Evolutionary conservation across 2,329 filamentous ascomycete genomes (phyloP), one percentile per base, ranked within the genome.

Genomic region (Epichloe gansuensis): DNA sequence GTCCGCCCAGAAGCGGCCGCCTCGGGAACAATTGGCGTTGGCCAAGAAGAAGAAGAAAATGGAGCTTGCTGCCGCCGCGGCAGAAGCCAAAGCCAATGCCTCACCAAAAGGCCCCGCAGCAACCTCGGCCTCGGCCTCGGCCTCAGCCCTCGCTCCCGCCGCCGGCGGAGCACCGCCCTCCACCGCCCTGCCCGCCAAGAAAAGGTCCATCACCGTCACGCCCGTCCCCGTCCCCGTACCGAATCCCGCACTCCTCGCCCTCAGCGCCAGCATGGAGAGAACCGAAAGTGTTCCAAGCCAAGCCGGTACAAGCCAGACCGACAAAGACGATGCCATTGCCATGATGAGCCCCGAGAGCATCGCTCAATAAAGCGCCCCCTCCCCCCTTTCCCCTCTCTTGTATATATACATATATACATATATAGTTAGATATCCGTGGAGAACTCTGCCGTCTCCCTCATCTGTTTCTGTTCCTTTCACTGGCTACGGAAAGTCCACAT

Each of bases 321-420:
- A 83, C 59, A 84, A 85, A 63, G 82, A 82, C 52, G 80, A 81
- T 50, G 77, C 74, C 17, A 80, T 81, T 35, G 84, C 84, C 21
- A 89, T 91, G 81, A 89, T 91, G 75, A 93, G 87, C 63, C 88
- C 88, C 4, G 83, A 91, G 69, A 89, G 87, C 66, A 81, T 88
- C 58, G 76, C 77, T 52, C 66, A 71, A 62, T 70, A 31, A 49
- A n/a, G 21, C n/a, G 21, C 31, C 12, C 31, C 34, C 17, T 8
- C n/a, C 1, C 15, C 4, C 2, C 9, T 25, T n/a, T 38, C 5
- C 21, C 27, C 17, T 6, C 35, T 12, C 12, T 21, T 25, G 21
- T 15, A 41, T 41, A 9, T 21, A 9, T 15, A 12, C 7, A 42
- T 43, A 41, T 17, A 34, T 11, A 21, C 45, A 31, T 45, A 50